phyloP scores from a whole-genome alignment of 2,329 filamentous ascomycete species.

The Cordyceps farinosa region DNA sequence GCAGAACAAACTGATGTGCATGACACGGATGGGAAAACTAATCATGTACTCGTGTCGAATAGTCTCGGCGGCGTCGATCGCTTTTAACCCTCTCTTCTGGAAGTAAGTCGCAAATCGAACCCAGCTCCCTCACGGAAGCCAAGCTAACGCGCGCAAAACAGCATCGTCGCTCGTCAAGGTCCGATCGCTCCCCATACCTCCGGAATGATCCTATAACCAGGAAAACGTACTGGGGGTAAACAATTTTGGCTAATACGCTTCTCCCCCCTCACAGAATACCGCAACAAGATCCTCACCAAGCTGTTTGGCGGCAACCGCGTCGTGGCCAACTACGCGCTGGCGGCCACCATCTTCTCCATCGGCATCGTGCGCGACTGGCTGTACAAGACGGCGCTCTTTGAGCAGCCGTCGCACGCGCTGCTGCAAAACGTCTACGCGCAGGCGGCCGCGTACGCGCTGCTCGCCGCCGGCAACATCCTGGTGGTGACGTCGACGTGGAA shows the following conservation, averaged over 20 bases:
- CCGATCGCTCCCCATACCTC: slow-evolving; percentile 23
- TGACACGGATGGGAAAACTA: slow-evolving; percentile 14
- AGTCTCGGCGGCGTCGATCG: slow-evolving; percentile 80
- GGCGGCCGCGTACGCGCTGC: slow-evolving; percentile 65
- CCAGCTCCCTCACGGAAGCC: slow-evolving; percentile 26
- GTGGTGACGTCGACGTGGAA: slow-evolving; percentile 88
- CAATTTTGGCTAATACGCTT: slow-evolving; percentile 21
- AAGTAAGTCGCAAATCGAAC: slow-evolving; percentile 63
- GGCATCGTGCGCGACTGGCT: slow-evolving; percentile 84
- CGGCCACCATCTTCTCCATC: slow-evolving; percentile 82
- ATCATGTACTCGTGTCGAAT: slow-evolving; percentile 20
- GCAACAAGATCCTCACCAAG: slow-evolving; percentile 82
- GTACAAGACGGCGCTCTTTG: slow-evolving; percentile 78
- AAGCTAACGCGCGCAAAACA: slow-evolving; percentile 37
- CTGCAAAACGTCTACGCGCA: slow-evolving; percentile 59
- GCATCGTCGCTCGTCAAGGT: slow-evolving; percentile 82
- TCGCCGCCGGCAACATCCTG: slow-evolving; percentile 74
- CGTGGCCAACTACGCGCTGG: slow-evolving; percentile 84
- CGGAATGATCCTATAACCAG: too few species aligned
- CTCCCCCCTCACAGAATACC: slow-evolving; percentile 65
- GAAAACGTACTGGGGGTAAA: too few species aligned
- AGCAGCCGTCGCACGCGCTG: slow-evolving; percentile 70
- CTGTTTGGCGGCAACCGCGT: slow-evolving; percentile 76
- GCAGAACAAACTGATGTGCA: slow-evolving; percentile 25
- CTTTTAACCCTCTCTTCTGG: slow-evolving; percentile 99